phyloP scores from a whole-genome alignment of 345 rosid species.

The Acer negundo region DNA sequence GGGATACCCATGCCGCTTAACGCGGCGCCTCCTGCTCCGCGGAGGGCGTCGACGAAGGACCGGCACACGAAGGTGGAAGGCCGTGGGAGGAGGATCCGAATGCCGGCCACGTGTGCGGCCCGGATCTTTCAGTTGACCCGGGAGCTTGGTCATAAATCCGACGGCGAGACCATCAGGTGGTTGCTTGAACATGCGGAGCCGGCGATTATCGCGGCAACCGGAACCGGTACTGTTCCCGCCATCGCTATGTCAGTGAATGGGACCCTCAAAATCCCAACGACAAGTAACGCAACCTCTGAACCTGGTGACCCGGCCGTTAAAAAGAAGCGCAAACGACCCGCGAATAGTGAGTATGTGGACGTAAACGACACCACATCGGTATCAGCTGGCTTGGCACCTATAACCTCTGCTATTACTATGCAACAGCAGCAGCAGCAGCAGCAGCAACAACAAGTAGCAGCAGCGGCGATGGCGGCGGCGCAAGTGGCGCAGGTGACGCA shows the following conservation, averaged over 20 bases:
- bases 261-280: conserved; percentile 77
- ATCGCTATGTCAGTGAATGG: conserved; percentile 93
- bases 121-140: conserved; percentile 86
- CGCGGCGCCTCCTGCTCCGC: conserved; percentile 36
- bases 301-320: conserved; percentile 40
- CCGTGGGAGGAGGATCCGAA: conserved; percentile 90
- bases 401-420: conserved; percentile 16
- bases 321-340: conserved; percentile 75
- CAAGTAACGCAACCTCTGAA: conserved; percentile 46
- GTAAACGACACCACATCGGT: conserved; percentile 47
- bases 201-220: conserved; percentile 84
- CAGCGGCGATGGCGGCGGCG: not conserved
- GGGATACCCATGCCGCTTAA: conserved; percentile 35
- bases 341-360: conserved; percentile 75
- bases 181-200: conserved; percentile 84
- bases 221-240: conserved; percentile 92
- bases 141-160: conserved; percentile 88
- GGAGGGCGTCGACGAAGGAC: conserved; percentile 75
- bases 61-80: conserved; percentile 96
- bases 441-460: too few relatives aligned
- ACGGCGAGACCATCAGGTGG: conserved; percentile 93
- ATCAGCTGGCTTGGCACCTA: conserved; percentile 58
- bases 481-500: conserved; percentile 5
- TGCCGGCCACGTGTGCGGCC: conserved; percentile 95
- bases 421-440: not conserved